phyloP scores from a whole-genome alignment of 208 protist genomes.

The Porcisia hertigi region DNA sequence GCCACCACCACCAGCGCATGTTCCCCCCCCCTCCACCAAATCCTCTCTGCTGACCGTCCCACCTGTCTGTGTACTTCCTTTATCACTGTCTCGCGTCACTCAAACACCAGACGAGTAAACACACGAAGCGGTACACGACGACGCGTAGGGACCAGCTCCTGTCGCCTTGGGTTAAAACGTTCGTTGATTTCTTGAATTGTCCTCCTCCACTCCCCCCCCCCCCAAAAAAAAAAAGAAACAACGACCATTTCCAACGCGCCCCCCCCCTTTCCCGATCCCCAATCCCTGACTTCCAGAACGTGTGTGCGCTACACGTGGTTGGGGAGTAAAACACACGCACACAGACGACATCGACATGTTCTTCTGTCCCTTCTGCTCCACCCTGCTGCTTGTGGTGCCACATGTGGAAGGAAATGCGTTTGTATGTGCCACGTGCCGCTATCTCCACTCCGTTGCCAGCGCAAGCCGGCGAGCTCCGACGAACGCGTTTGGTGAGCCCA shows the following conservation, averaged over 20 bases:
- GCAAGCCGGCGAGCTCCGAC: slow-evolving; percentile 38
- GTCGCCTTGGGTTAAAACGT: not conserved
- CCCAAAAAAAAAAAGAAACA: too few species aligned
- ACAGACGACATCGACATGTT: slow-evolving; percentile 49
- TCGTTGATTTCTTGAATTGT: not conserved
- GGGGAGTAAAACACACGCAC: not conserved
- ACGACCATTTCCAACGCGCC: too few species aligned
- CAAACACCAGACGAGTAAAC: not conserved
- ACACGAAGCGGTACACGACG: not conserved
- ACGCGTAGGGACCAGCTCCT: too few species aligned
- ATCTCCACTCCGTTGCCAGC: slow-evolving; percentile 46
- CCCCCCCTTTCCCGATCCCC: not conserved
- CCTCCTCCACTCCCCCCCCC: not conserved
- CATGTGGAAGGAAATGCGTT: slow-evolving; percentile 45
- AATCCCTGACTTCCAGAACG: not conserved
- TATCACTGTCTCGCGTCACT: not conserved
- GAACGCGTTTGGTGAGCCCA: slow-evolving; percentile 42
- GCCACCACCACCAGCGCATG: too few species aligned
- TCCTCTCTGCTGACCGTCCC: too few species aligned
- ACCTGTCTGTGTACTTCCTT: not conserved
- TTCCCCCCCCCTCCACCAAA: too few species aligned
- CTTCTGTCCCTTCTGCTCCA: slow-evolving; percentile 91
- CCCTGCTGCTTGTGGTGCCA: slow-evolving; percentile 69
- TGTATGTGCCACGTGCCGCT: slow-evolving; percentile 74
- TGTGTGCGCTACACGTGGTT: not conserved